These are phyloP conservation scores for Fusarium piperis DNA, from an alignment of 2,329 filamentous ascomycete species.

Conservation along the genomic window DNA sequence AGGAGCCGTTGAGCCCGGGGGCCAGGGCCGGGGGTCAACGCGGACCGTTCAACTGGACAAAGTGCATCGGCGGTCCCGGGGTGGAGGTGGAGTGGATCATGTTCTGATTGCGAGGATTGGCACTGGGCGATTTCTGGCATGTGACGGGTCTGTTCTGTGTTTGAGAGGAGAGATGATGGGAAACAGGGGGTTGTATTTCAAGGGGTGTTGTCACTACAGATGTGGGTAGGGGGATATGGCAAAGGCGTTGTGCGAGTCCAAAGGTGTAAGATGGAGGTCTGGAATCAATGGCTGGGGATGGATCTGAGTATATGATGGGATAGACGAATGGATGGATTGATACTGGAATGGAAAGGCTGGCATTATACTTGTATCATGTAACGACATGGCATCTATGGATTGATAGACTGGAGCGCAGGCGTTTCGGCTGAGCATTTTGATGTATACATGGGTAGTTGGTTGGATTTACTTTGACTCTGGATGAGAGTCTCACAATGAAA, in stretches of 20 bases:
- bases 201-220: conserved; percentile 23
- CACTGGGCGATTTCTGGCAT: conserved; percentile 25
- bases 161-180: conserved; percentile 14
- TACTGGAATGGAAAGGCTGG: not conserved
- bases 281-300: not conserved
- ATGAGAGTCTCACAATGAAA: conserved; percentile 2
- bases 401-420: conserved; percentile 30
- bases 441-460: not conserved
- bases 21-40: conserved; percentile 50
- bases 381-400: conserved; percentile 25
- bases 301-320: not conserved
- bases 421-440: conserved; percentile 24
- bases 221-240: conserved; percentile 9
- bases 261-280: conserved; percentile 14
- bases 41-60: conserved; percentile 67
- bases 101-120: conserved; percentile 56
- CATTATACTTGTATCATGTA: conserved; percentile 31
- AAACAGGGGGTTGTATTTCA: conserved; percentile 20
- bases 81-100: conserved; percentile 74
- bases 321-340: not conserved
- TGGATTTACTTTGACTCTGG: not conserved
- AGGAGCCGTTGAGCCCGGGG: conserved; percentile 47
- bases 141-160: conserved; percentile 17
- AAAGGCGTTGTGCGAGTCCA: not conserved
- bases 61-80: conserved; percentile 64